Base-by-base conservation (phyloP, 306 rosid species). In the Urtica urens region DNA sequence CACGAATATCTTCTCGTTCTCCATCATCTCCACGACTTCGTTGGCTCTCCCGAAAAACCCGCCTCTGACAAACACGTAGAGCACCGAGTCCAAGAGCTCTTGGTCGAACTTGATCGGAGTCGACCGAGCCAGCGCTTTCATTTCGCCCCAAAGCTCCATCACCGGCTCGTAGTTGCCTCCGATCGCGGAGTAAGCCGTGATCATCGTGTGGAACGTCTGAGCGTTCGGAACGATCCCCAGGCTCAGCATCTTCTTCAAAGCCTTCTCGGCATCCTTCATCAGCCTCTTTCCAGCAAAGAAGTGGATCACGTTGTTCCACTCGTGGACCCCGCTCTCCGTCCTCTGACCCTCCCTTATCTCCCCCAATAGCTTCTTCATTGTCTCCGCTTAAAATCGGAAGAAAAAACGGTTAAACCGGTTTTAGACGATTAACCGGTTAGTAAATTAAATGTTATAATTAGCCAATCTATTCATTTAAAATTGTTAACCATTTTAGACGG, bases 121-220 rank as follows among this genome's bases (percentile, higher is more conserved):
- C 6, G 83, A 55, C 39, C 84, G 75, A 71, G 92, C 94, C 52
- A 77, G 65, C 47, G 63, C 46, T 67, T 87, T 87, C 93, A 87
- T 87, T 78, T 87, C 87, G 7, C 93, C 93, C 96, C 93, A 83
- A 30, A 87, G 61, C 60, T 75, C 94, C 14, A 94, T 80, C 48
- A 83, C 93, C 66, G 80, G 85, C 55, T 71, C 64, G 64, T 87
- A 87, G 23, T 78, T 87, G 33, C 96, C 96, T 49, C 96, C 94
- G 48, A 78, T 22, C 23, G 94, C 85, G 49, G 94, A 92, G 69
- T 80, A 87, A 27, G 90, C 93, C 30, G 94, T 87, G 26, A 80
- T 85, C 87, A 87, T 73, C 37, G 93, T 79, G 69, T 87, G 94
- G 66, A 83, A 83, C 25, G 87, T 87, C 34, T 78, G 94, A 37